Base-by-base conservation (phyloP, 805 yeast genomes). In the Hanseniaspora mollemarum region DNA sequence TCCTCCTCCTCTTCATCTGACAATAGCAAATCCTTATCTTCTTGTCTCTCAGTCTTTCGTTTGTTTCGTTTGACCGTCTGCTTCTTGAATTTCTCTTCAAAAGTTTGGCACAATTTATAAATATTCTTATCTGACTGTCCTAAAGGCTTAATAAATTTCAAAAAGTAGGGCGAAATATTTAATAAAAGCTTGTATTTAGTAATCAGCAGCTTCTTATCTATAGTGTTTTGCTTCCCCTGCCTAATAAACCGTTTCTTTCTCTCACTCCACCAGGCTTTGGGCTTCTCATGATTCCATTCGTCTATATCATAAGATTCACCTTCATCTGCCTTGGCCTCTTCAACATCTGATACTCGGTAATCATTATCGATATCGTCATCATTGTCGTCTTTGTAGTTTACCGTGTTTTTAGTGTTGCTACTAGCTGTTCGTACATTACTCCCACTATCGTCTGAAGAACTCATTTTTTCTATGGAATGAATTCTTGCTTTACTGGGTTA, bases 41-140 rank as follows among this genome's bases (percentile, higher is more conserved):
- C 98, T 64, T 90, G 96, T 65, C 86, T 83, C 66, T 92, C 97
- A 0, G 95, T 80, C 60, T 88, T 92, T 56, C 96, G 75, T 39
- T 39, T 12, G 10, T 39, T 18, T 8, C 22, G 26, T 13, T 26
- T 26, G 9, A 26, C 28, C 19, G 8, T 21, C 37, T 45, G 36
- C 7, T 36, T 28, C 15, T 48, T 48, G n/a, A 13, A 32, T 19
- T 26, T 48, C 28, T 48, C 21, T 33, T 48, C 51, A 26, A 25
- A 39, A 4, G 19, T 37, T 33, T 48, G 45, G 28, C 45, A 40
- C 0, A 48, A 28, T 13, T 40, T 43, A 26, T 48, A 48, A 16
- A 48, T 40, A 24, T 39, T 29, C 21, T 44, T 51, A 40, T 35
- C 52, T 32, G 52, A 42, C 42, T 18, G 54, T 46, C 51, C 51